A percentile compares a stretch with the other conserved stretches of the same genome.
Evolutionary conservation across 305 asterid species (phyloP).

Genomic region (Fraxinus angustifolia): DNA sequence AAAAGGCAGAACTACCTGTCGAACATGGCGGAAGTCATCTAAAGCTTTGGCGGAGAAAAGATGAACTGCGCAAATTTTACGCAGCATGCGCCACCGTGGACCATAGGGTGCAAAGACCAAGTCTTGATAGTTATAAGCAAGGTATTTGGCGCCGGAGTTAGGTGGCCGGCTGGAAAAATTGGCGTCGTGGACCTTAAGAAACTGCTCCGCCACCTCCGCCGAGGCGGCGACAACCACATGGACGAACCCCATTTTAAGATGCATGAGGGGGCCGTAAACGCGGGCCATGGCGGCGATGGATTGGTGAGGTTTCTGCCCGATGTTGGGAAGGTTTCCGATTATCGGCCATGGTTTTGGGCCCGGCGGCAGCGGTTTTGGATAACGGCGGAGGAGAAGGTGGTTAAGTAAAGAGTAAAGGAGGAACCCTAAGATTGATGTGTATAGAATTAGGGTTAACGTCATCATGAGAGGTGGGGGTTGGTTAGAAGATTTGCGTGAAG

Average conservation of each 20-base stretch:
- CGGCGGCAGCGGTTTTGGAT: slow-evolving; percentile 45
- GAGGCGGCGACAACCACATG: slow-evolving; percentile 85
- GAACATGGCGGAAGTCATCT: slow-evolving; percentile 62
- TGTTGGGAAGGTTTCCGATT: slow-evolving; percentile 68
- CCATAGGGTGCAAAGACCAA: slow-evolving; percentile 89
- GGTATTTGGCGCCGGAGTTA: slow-evolving; percentile 65
- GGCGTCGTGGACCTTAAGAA: slow-evolving; percentile 61
- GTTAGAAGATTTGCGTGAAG: background rate
- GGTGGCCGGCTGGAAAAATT: slow-evolving; percentile 86
- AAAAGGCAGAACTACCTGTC: slow-evolving; percentile 41
- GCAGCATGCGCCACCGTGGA: slow-evolving; percentile 74
- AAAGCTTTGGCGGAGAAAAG: slow-evolving; percentile 77
- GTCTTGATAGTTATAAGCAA: slow-evolving; percentile 83
- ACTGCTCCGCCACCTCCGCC: slow-evolving; percentile 65
- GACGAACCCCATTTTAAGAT: slow-evolving; percentile 66
- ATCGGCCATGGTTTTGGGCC: slow-evolving; percentile 89
- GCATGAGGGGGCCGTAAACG: slow-evolving; percentile 69
- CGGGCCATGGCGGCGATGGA: slow-evolving; percentile 65
- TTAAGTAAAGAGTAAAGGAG: slow-evolving; percentile 18
- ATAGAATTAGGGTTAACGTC: slow-evolving; percentile 6
- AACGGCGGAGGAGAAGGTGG: background rate
- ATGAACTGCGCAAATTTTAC: slow-evolving; percentile 66
- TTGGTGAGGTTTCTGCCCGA: slow-evolving; percentile 75
- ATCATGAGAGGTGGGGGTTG: background rate
- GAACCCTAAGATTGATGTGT: slow-evolving; percentile 22